Evolutionary conservation across 225 moss, liverwort and hornwort species (phyloP), one percentile per base, ranked within the genome.

Genomic region (Rhytidiadelphus loreus): DNA sequence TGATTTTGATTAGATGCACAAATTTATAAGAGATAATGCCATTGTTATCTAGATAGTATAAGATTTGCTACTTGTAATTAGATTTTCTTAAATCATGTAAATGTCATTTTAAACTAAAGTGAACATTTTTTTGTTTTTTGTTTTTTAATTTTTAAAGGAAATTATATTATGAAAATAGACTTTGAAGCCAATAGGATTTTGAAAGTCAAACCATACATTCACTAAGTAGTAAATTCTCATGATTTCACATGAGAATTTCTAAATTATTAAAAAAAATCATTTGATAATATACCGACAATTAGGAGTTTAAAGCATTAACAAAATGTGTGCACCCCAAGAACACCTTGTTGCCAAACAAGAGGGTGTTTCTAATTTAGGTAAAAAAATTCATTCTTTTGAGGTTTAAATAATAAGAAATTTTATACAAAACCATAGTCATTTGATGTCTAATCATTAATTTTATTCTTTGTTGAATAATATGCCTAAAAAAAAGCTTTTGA

Each of bases 51-150:
- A 50, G 4, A 50, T 32, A 48, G 12, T 6, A 48, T 12, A 32
- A 48, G 19, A 74, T 48, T 48, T 74, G 6, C 5, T 73, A 29
- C 18, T 73, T 18, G 30, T 20, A 74, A 32, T 20, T 74, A 32
- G 2, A 12, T 48, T 20, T 74, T 46, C 0, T 46, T 46, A 73
- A 46, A 73, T 30, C 29, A 46, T 29, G 11, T 70, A 3, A 69
- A 70, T 70, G 8, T 41, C 41, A 41, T 41, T 41, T 43, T 26
- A 26, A 71, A 41, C 25, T 43, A 9, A 26, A 43, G 15, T 71
- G 0, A 28, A 2, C 2, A 16, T 16, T 44, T 28, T 72, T 72
- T 17, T 1, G 3, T 5, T 6, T 43, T 43, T 44, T 16, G 1
- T 6, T 73, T 44, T 44, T 2, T 72, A 11, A 15, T 29, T 28